Evolutionary conservation across 208 protist genomes (phyloP).

Genomic region (Leishmania guyanensis): DNA sequence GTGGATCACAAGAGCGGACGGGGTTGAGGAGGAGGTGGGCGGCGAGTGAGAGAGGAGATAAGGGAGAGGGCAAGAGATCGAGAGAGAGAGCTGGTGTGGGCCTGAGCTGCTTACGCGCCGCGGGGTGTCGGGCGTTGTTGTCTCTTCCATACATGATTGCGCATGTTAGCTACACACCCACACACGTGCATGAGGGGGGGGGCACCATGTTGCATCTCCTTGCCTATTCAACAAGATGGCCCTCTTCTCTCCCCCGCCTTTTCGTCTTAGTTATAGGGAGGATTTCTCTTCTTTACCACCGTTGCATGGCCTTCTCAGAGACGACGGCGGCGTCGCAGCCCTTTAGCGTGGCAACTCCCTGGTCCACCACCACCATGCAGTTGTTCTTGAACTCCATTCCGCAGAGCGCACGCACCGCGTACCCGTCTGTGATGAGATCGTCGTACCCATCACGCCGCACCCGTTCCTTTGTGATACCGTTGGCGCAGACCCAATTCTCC

Average conservation of each 20-base stretch:
- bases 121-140: not conserved
- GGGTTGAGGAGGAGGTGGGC: not conserved
- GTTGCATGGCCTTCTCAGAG: conserved; percentile 12
- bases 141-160: not conserved
- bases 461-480: conserved; percentile 74
- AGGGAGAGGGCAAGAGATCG: not conserved
- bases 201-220: not conserved
- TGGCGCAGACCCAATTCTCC: conserved; percentile 76
- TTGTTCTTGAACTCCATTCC: conserved; percentile 62
- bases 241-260: not conserved
- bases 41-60: not conserved
- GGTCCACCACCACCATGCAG: conserved; percentile 35
- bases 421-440: conserved; percentile 38
- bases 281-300: conserved; percentile 31
- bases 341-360: conserved; percentile 12
- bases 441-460: conserved; percentile 54
- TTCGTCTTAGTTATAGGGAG: too few relatives aligned
- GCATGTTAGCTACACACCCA: not conserved
- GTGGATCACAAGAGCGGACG: not conserved
- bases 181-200: not conserved
- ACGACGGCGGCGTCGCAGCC: conserved; percentile 27
- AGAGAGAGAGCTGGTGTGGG: not conserved
- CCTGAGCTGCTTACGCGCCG: not conserved
- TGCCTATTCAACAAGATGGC: not conserved
- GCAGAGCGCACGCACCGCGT: conserved; percentile 61